Conservation (phyloP, 116 monocot genomes). For the Papilionanthe hybrid region DNA sequence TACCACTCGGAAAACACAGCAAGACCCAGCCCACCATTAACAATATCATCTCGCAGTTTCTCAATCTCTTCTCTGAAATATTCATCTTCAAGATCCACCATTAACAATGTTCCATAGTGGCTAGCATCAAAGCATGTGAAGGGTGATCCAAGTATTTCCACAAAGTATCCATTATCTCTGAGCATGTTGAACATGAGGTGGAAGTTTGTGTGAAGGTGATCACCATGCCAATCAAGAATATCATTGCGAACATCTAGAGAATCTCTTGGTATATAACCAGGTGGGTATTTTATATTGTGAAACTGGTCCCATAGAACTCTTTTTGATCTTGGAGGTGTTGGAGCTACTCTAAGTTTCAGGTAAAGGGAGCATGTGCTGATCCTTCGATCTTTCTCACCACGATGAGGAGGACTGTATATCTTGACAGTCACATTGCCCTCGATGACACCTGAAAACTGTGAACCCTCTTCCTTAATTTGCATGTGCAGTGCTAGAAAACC, state of each 20-base stretch:
- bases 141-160: slow-evolving; percentile 95
- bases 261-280: slow-evolving; percentile 98
- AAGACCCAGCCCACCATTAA: slow-evolving; percentile 67
- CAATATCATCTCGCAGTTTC: slow-evolving; percentile 81
- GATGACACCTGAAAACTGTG: slow-evolving; percentile 72
- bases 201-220: slow-evolving; percentile 96
- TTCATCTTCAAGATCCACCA: slow-evolving; percentile 99
- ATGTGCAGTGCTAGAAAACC: slow-evolving; percentile 86
- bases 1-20: slow-evolving; percentile 97
- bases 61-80: slow-evolving; percentile 94
- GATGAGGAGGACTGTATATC: slow-evolving; percentile 61
- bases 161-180: slow-evolving; percentile 81
- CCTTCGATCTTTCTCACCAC: slow-evolving; percentile 29
- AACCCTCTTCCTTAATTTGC: slow-evolving; percentile 95
- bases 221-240: slow-evolving; percentile 99
- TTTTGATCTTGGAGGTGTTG: slow-evolving; percentile 74
- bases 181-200: slow-evolving; percentile 95
- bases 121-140: slow-evolving; percentile 95
- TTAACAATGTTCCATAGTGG: slow-evolving; percentile 80
- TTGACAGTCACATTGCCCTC: slow-evolving; percentile 74
- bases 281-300: slow-evolving; percentile 97
- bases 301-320: slow-evolving; percentile 94
- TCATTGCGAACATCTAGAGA: slow-evolving; percentile 97
- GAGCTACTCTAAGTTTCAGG: slow-evolving; percentile 74
- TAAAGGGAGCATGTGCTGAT: slow-evolving; percentile 66